A percentile compares a stretch with the other conserved stretches of the same genome.
Conservation (phyloP, 2,329 filamentous ascomycete genomes). For the Beauveria scarabaeidicola region DNA sequence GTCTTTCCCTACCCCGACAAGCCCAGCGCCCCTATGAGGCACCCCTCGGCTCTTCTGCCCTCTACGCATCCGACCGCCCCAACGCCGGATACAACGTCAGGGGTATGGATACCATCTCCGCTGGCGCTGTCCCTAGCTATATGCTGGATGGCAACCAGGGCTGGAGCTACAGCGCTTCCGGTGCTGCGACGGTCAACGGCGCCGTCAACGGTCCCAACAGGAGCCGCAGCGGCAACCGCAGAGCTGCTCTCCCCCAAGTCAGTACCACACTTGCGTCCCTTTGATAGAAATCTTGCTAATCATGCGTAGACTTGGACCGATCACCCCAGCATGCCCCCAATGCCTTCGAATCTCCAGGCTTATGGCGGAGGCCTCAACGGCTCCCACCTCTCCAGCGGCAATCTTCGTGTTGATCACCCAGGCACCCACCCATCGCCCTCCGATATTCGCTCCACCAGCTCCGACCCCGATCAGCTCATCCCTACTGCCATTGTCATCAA, state of each 20-base stretch:
- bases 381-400: slow-evolving; percentile 30
- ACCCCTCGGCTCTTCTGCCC: slow-evolving; percentile 51
- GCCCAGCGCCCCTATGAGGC: slow-evolving; percentile 72
- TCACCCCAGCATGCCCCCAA: slow-evolving; percentile 31
- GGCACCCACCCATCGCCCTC: slow-evolving; percentile 31
- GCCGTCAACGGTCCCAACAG: slow-evolving; percentile 57
- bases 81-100: slow-evolving; percentile 51
- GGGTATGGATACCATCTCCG: slow-evolving; percentile 41
- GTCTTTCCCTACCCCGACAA: slow-evolving; percentile 35
- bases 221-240: slow-evolving; percentile 44
- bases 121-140: slow-evolving; percentile 35
- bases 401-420: slow-evolving; percentile 35
- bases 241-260: slow-evolving; percentile 65
- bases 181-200: slow-evolving; percentile 54
- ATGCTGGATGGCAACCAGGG: slow-evolving; percentile 64
- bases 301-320: slow-evolving; percentile 42
- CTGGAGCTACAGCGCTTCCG: slow-evolving; percentile 67
- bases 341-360: slow-evolving; percentile 30
- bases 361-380: slow-evolving; percentile 28
- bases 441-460: slow-evolving; percentile 34
- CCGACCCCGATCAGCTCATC: slow-evolving; percentile 77
- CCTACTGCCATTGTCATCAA: slow-evolving; percentile 98
- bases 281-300: slow-evolving; percentile 4
- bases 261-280: slow-evolving; percentile 23
- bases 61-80: slow-evolving; percentile 65